These are phyloP conservation scores for Serendipita sp. DNA, from an alignment of 768 basidiomycete species.

Conservation along the genomic window DNA sequence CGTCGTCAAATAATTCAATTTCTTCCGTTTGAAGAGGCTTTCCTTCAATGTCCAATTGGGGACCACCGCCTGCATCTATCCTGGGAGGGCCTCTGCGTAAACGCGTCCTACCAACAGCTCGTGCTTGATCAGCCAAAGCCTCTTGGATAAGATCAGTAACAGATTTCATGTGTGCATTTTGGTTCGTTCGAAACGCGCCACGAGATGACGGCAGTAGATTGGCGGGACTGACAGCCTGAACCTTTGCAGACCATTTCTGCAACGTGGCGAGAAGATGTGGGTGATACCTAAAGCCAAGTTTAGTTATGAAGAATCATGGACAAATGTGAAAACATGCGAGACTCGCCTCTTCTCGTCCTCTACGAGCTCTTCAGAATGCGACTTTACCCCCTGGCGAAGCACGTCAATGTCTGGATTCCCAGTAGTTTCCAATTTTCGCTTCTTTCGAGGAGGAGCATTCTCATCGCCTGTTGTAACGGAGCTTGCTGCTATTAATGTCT, in stretches of 20 bases:
- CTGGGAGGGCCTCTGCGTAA: slow-evolving; percentile 32
- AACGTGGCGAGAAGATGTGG: slow-evolving; percentile 61
- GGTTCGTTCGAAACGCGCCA: slow-evolving; percentile 46
- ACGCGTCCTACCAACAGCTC: slow-evolving; percentile 48
- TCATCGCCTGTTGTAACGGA: too few relatives aligned
- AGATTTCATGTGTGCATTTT: slow-evolving; percentile 39
- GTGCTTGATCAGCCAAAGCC: slow-evolving; percentile 38
- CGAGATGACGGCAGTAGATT: slow-evolving; percentile 52
- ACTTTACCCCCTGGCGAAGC: slow-evolving; percentile 34
- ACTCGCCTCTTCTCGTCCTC: too few relatives aligned
- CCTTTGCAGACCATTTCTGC: slow-evolving; percentile 89
- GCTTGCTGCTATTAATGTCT: neutral
- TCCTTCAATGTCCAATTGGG: slow-evolving; percentile 18
- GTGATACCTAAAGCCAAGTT: slow-evolving; percentile 32
- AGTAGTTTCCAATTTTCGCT: too few relatives aligned
- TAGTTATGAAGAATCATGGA: too few relatives aligned
- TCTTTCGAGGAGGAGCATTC: too few relatives aligned
- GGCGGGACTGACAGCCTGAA: slow-evolving; percentile 78
- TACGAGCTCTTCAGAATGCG: too few relatives aligned
- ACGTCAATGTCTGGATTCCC: too few relatives aligned
- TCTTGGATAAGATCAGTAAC: slow-evolving; percentile 68
- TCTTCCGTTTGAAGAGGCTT: slow-evolving; percentile 24
- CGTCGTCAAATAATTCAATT: slow-evolving; percentile 61
- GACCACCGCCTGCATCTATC: slow-evolving; percentile 22
- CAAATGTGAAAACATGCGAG: too few relatives aligned